Evolutionary conservation across 169 alveolate genomes (phyloP), one percentile per base, ranked within the genome.

Genomic region (Plasmodium vivax): DNA sequence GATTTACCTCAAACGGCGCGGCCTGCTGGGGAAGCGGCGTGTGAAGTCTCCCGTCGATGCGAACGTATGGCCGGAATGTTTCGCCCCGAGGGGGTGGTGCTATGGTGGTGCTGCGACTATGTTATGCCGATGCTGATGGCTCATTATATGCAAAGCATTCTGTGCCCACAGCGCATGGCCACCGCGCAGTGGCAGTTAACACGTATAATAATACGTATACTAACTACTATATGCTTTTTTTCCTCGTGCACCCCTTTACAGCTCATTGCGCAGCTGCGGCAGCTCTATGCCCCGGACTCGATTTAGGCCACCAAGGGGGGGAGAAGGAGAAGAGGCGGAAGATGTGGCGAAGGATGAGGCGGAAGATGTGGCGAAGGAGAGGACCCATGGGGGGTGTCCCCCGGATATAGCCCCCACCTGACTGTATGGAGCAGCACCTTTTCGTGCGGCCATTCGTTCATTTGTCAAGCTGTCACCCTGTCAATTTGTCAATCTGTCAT

Each of bases 241-340:
- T 71, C 51, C 58, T 12, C 38, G 36, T 62, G 75, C 75, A 62
- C 36, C 83, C 74, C 58, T 72, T 92, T 75, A 14, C 58, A 92
- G 95, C 84, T 92, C 75, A 92, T 92, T 43, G 95, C 95, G 12
- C 85, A 92, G 32, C 79, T 92, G 56, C 45, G 95, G 9, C 92
- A 72, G 77, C 30, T 92, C 19, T 92, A 92, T 43, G 95, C 95
- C 51, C 95, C 95, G 6, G 95, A 92, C 43, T 82, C 95, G 5
- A 77, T 92, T 38, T 41, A 82, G 14, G 62, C 62, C 23, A 68
- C n/a, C 54, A 62, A 71, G 62, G 43, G 74, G 74, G 23, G 32
- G 32, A 23, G n/a, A 0, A 58, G 7, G 32, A 58, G 23, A 43
- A 8, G 7, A 47, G 58, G 19, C 58, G 58, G 58, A 12, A 43